These are phyloP conservation scores for Suillus clintonianus DNA, from an alignment of 768 basidiomycete species.

Conservation along the genomic window DNA sequence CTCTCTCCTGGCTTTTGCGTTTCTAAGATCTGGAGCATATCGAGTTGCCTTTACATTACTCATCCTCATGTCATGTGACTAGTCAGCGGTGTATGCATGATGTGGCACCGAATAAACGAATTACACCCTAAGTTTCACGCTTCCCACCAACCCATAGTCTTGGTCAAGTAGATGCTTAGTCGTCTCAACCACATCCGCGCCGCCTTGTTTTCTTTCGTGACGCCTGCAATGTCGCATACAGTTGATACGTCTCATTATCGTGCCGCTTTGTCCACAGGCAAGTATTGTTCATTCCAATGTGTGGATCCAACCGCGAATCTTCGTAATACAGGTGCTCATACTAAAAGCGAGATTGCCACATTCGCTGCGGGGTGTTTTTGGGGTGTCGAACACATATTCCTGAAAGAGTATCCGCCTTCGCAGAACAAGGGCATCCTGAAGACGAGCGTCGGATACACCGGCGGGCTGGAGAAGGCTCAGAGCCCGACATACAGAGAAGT, in stretches of 20 bases:
- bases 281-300: slow-evolving; percentile 10
- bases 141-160: background rate
- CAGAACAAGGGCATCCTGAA: slow-evolving; percentile 75
- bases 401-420: slow-evolving; percentile 72
- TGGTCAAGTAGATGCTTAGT: slow-evolving; percentile 20
- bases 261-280: slow-evolving; percentile 40
- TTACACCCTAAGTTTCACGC: background rate
- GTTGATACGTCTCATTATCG: slow-evolving; percentile 42
- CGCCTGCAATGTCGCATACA: slow-evolving; percentile 16
- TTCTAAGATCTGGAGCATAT: no score
- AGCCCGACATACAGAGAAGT: slow-evolving; percentile 75
- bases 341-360: slow-evolving; percentile 42
- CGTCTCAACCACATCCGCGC: slow-evolving; percentile 23
- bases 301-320: background rate
- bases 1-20: no score
- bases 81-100: no score
- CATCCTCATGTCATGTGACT: no score
- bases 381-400: slow-evolving; percentile 85
- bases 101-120: background rate
- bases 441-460: slow-evolving; percentile 80
- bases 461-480: slow-evolving; percentile 54
- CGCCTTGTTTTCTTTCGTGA: slow-evolving; percentile 22
- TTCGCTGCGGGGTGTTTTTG: slow-evolving; percentile 74
- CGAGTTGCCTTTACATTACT: no score
- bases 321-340: background rate